Evolutionary conservation across 2,329 filamentous ascomycete genomes (phyloP), one percentile per base, ranked within the genome.

Genomic region (Cadophora sp.): DNA sequence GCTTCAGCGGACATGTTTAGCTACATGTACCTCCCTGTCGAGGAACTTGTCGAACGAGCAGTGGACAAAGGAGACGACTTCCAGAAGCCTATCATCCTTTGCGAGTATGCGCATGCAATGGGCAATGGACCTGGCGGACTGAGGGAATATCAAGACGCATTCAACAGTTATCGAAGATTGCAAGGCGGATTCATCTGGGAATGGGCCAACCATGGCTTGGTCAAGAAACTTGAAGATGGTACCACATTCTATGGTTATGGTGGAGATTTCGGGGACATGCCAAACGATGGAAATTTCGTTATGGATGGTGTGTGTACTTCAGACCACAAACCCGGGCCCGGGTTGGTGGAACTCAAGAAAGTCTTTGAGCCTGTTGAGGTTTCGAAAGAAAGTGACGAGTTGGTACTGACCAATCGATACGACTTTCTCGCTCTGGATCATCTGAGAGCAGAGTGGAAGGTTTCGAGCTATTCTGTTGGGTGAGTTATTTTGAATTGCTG

Each of bases 81-180:
- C 56, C 60, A 73, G 3, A 87, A 91, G 78, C 88, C 88, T 0
- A 79, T 91, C 1, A 80, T 91, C 1, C 81, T 87, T 3, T 87
- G 85, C 73, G 86, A 89, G 70, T 87, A 86, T 68, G 84, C 78
- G 0, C 85, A 87, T 73, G 89, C 91, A 1, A 92, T 93, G 91
- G 91, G 91, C 6, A 93, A 92, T 73, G 91, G 90, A 0, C 91
- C 91, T 0, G 91, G 91, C 1, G 86, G 86, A 40, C 82, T 93
- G 12, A 85, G 90, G 68, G 90, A 92, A 69, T 93, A 93, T 68
- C 82, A 90, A 60, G 82, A 88, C 50, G 83, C 84, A 0, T 93
- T 92, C 79, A 66, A 73, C 50, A 66, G 73, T 19, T 67, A 76
- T 60, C 66, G 64, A 40, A 71, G 74, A 31, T 56, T 77, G 1